Conservation (phyloP, 306 rosid genomes). For the Luffa acutangula region DNA sequence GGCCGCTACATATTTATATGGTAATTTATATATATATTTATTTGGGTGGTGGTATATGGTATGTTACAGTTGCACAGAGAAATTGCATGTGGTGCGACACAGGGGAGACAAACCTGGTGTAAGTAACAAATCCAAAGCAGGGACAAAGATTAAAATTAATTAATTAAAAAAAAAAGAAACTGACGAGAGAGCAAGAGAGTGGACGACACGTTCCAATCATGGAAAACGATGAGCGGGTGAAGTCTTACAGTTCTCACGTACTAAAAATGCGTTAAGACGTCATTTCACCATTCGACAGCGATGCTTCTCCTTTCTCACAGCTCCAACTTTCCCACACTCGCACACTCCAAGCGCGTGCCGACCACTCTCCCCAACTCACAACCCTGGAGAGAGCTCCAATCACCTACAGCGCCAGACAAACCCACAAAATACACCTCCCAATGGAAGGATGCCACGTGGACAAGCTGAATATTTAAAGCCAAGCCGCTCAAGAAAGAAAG, state of each 20-base stretch:
- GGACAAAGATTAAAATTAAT: neutral
- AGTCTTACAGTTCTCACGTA: conserved; percentile 21
- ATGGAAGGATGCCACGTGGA: neutral
- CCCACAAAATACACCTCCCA: neutral
- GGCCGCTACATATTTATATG: too few relatives aligned
- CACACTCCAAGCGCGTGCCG: neutral
- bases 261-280: conserved; percentile 22
- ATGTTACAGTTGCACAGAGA: neutral
- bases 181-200: conserved; percentile 27
- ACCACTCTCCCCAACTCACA: neutral
- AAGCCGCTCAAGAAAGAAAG: conserved; percentile 24
- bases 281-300: conserved; percentile 33
- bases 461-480: neutral
- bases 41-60: neutral
- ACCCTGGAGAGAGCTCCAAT: neutral
- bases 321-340: neutral
- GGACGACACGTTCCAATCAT: conserved; percentile 40
- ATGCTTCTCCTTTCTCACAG: conserved; percentile 27
- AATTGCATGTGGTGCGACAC: neutral
- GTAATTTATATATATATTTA: too few relatives aligned
- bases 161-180: neutral
- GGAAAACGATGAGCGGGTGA: conserved; percentile 1
- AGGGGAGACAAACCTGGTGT: neutral
- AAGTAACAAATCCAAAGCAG: neutral
- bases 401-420: neutral